Base-by-base conservation (phyloP, 305 asterid genomes). In the Fraxinus xanthoxyloides region DNA sequence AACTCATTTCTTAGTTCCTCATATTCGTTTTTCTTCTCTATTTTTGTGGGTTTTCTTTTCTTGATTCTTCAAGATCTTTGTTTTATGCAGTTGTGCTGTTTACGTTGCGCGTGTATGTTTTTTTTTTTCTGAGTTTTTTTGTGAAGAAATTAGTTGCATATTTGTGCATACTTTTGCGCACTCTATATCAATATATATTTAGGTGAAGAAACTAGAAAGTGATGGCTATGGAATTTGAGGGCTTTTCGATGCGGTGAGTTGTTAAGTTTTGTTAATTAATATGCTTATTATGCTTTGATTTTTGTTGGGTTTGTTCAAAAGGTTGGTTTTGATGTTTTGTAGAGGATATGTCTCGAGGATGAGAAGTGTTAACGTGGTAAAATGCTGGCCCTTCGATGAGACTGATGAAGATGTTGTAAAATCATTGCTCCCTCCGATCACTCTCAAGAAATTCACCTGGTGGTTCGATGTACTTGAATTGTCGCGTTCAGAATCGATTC, bases 351-450 rank as follows among this genome's bases (percentile, higher is more conserved):
- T 87, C n/a, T 88, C 93, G 38, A 81, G 89, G 89, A 89, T 88
- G 97, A 89, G 97, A 84, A 87, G 89, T 32, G 85, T 85, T 73
- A 84, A 91, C 90, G 91, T 92, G 91, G 89, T 78, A 82, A 87
- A 89, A 56, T 89, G 94, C 91, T 93, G 97, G 94, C 97, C 97
- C 23, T 93, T 93, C 75, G 91, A 86, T 80, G 90, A 85, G 19
- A 59, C 81, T 12, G 63, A 75, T 34, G 90, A 85, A 70, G 86
- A 85, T 26, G 78, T 81, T 40, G 88, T 87, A 7, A 79, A 80
- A 61, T 85, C 92, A 2, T 72, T 84, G 79, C 90, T 93, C 65
- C 95, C 97, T 78, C 91, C 96, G 0, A 92, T 93, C 82, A 79
- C 88, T 24, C 84, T 89, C 79, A 86, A 88, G 88, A 91, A 89